phyloP scores from a whole-genome alignment of 1,139 yeast species.

The Scheffersomyces illinoinensis region DNA sequence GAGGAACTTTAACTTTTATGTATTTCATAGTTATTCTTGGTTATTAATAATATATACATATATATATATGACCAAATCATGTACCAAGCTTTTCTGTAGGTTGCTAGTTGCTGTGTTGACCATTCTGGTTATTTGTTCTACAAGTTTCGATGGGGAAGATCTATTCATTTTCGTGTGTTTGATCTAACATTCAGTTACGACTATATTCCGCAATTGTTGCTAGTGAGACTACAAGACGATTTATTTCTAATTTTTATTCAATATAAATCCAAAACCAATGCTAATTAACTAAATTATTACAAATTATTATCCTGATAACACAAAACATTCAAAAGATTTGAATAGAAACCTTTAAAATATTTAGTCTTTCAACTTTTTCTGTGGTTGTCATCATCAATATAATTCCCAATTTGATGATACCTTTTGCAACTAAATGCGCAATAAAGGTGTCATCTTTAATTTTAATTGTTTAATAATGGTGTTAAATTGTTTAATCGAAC shows the following conservation, averaged over 20 bases:
- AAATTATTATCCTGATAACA: not conserved
- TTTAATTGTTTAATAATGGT: slow-evolving; percentile 1
- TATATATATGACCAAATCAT: not conserved
- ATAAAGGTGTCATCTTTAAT: not conserved
- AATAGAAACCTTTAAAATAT: too few species aligned
- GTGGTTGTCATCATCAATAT: not conserved
- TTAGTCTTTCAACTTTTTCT: not conserved
- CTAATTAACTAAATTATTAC: not conserved
- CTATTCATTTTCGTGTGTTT: not conserved
- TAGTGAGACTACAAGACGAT: not conserved
- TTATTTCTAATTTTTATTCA: not conserved
- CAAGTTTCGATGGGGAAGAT: not conserved
- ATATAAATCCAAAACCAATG: not conserved
- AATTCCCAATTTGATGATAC: not conserved
- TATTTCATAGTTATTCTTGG: not conserved
- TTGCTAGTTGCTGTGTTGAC: not conserved
- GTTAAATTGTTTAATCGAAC: slow-evolving; percentile 48
- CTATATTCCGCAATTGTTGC: not conserved
- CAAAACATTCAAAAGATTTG: not conserved
- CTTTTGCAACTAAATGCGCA: not conserved
- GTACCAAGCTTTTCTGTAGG: not conserved
- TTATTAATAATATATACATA: not conserved
- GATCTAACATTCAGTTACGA: not conserved
- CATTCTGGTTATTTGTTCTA: not conserved
- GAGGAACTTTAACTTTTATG: slow-evolving; percentile 1